phyloP scores from a whole-genome alignment of 495 filamentous ascomycete species.

The Xylaria cubensis region DNA sequence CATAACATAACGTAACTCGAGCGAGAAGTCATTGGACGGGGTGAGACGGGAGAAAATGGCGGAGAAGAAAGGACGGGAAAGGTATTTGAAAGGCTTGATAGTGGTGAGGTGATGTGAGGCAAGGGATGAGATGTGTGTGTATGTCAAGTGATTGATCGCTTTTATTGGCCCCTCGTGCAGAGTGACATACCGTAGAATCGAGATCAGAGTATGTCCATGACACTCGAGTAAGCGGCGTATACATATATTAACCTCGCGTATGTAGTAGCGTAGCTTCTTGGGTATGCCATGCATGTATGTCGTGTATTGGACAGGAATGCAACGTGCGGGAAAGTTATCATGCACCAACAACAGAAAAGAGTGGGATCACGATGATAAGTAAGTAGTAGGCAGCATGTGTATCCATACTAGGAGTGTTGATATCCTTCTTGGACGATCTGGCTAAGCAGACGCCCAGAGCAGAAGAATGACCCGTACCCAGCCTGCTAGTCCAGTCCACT shows the following conservation, averaged over 20 bases:
- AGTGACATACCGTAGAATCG: neutral
- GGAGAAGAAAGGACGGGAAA: neutral
- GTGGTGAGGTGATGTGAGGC: neutral
- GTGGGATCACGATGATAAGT: neutral
- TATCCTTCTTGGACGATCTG: neutral
- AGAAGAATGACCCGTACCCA: neutral
- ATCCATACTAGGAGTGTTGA: neutral
- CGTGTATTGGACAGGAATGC: neutral
- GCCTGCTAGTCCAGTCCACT: neutral
- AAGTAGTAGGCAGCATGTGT: neutral
- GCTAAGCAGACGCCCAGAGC: slow-evolving; percentile 1
- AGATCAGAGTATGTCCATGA: neutral
- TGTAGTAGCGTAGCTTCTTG: too few relatives aligned
- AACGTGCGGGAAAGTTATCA: neutral
- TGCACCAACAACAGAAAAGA: neutral
- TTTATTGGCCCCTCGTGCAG: neutral
- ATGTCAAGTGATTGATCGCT: neutral
- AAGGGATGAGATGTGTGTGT: neutral
- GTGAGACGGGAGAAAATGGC: neutral
- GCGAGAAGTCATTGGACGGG: too few relatives aligned
- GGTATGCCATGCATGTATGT: neutral
- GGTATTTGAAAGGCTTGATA: neutral
- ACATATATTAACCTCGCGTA: neutral
- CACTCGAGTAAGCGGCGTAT: neutral
- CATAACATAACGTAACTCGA: too few relatives aligned